Percentiles rank a stretch among this genome's conserved stretches.
phyloP scores from a whole-genome alignment of 106 monocot species.

The Dendrobium catenatum region DNA sequence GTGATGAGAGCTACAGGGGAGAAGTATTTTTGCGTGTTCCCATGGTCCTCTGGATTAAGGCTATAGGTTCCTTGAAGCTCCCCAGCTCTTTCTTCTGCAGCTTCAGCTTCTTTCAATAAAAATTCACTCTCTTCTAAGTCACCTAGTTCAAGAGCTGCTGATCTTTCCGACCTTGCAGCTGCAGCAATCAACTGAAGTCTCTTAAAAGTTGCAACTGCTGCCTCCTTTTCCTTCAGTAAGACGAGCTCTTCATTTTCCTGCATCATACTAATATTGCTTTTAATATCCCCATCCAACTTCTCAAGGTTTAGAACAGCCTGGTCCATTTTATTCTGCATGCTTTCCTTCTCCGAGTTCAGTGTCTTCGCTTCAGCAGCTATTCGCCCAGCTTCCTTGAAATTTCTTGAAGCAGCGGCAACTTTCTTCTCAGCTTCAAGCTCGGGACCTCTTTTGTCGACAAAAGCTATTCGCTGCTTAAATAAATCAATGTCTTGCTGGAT shows the following conservation, averaged over 20 bases:
- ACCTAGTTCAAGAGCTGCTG: slow-evolving; percentile 58
- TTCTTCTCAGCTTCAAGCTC: slow-evolving; percentile 98
- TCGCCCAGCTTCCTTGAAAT: slow-evolving; percentile 91
- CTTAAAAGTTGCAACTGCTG: slow-evolving; percentile 49
- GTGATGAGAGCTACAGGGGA: slow-evolving; percentile 39
- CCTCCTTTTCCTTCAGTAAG: slow-evolving; percentile 66
- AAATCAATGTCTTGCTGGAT: slow-evolving; percentile 63
- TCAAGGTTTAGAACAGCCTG: slow-evolving; percentile 39
- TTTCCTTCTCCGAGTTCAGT: slow-evolving; percentile 62
- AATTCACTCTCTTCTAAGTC: slow-evolving; percentile 59
- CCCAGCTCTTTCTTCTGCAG: slow-evolving; percentile 59
- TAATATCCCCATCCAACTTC: slow-evolving; percentile 56
- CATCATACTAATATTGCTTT: slow-evolving; percentile 31
- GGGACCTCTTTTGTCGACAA: slow-evolving; percentile 84
- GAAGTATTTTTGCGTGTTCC: slow-evolving; percentile 13
- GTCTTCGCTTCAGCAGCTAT: slow-evolving; percentile 81
- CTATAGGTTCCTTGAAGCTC: slow-evolving; percentile 54
- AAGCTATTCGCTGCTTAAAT: slow-evolving; percentile 63
- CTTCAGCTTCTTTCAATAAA: slow-evolving; percentile 59
- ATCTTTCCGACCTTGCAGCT: slow-evolving; percentile 70
- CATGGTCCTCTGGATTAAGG: slow-evolving; percentile 30
- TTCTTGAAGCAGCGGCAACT: slow-evolving; percentile 85
- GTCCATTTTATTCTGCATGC: slow-evolving; percentile 40
- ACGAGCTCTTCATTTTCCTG: slow-evolving; percentile 59
- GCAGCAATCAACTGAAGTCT: slow-evolving; percentile 50